Percentiles rank a stretch among this genome's conserved stretches.
These are phyloP conservation scores for Colletotrichum sp. DNA, from an alignment of 2,329 filamentous ascomycete genomes.

Conservation along the genomic window DNA sequence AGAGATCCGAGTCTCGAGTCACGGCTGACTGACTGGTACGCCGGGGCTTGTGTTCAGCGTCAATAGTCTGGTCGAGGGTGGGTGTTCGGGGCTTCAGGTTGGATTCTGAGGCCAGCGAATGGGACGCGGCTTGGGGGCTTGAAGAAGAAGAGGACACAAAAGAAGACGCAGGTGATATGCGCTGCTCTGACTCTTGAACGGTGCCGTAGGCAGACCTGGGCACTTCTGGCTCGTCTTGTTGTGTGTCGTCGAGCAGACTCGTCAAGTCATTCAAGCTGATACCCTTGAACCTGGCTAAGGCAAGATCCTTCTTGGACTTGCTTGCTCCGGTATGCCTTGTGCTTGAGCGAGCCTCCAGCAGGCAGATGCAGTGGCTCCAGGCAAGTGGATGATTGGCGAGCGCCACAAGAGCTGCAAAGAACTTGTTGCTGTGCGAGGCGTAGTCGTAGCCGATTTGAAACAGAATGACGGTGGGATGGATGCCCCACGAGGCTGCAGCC, in stretches of 20 bases:
- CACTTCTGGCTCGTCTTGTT: not conserved
- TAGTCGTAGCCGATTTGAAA: not conserved
- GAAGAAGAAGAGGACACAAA: not conserved
- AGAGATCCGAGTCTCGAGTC: not conserved
- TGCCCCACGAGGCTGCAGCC: not conserved
- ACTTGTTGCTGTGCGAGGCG: not conserved
- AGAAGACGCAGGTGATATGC: not conserved
- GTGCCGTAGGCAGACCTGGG: not conserved
- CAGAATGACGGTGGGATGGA: not conserved
- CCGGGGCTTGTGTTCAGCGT: not conserved
- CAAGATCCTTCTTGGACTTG: not conserved
- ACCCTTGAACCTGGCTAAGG: not conserved
- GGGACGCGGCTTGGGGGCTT: not conserved
- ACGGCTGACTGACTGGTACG: not conserved
- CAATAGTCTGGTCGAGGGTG: not conserved
- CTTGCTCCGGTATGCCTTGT: not conserved
- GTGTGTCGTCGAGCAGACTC: not conserved
- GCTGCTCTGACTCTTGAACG: not conserved
- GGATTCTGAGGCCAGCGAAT: not conserved
- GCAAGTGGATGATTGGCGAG: not conserved
- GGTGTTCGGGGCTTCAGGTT: not conserved
- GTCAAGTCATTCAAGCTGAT: not conserved
- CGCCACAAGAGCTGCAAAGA: not conserved
- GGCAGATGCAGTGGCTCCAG: not conserved
- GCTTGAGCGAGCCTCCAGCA: not conserved